Conservation (phyloP, 2,329 filamentous ascomycete species). For the Colletotrichum cordylinicola region DNA sequence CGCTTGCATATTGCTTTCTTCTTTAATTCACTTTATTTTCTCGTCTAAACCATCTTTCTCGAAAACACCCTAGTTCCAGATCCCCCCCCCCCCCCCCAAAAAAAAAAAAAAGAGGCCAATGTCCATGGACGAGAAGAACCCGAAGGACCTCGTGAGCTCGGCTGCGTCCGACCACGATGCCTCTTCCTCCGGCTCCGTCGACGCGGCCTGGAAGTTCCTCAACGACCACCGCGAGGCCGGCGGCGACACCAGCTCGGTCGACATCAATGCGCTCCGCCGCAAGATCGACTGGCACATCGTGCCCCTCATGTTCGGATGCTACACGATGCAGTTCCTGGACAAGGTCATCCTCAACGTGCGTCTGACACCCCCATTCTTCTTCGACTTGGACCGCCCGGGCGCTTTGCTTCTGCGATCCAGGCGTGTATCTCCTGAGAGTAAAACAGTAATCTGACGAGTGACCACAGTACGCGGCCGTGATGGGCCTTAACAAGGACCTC, state of each 20-base stretch:
- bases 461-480: conserved; percentile 68
- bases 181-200: conserved; percentile 35
- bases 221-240: conserved; percentile 44
- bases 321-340: conserved; percentile 69
- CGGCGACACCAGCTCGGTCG: conserved; percentile 36
- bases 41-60: neutral
- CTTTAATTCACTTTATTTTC: neutral
- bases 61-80: neutral
- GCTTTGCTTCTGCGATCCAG: neutral
- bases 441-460: neutral
- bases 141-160: conserved; percentile 20
- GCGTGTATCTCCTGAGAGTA: neutral
- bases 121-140: conserved; percentile 30
- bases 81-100: no score
- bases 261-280: conserved; percentile 53
- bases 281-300: conserved; percentile 66
- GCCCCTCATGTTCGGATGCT: conserved; percentile 66
- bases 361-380: conserved; percentile 1
- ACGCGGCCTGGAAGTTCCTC: conserved; percentile 53
- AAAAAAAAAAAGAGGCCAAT: conserved; percentile 20
- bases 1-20: neutral
- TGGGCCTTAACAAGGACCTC: conserved; percentile 64
- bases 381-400: neutral
- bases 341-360: conserved; percentile 68
- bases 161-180: conserved; percentile 13